Conservation (phyloP, 805 yeast genomes). For the Naumovozyma dairenensis region DNA sequence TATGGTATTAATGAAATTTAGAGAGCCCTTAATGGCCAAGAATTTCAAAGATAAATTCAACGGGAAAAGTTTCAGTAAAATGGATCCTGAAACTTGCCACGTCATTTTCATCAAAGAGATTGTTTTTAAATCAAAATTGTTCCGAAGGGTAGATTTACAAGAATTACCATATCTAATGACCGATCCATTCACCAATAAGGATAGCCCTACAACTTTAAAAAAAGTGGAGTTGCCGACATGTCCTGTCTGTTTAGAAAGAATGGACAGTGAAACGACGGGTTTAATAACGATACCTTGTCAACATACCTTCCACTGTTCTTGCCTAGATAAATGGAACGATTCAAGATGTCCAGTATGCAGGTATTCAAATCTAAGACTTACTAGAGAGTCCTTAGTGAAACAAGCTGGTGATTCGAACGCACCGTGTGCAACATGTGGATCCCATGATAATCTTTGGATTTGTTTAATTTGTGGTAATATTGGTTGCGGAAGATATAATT, state of each 20-base stretch:
- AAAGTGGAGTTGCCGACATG: constrained; percentile 73
- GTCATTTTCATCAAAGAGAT: constrained; percentile 61
- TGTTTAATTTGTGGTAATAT: constrained; percentile 83
- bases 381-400: constrained; percentile 19
- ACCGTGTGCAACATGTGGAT: constrained; percentile 49
- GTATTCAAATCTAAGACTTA: constrained; percentile 43
- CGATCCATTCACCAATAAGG: constrained; percentile 55
- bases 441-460: constrained; percentile 65
- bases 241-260: constrained; percentile 83
- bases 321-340: constrained; percentile 81
- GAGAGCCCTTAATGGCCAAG: constrained; percentile 44
- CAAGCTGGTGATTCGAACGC: constrained; percentile 20
- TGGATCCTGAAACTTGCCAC: constrained; percentile 84
- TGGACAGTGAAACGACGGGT: constrained; percentile 76
- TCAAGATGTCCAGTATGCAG: constrained; percentile 89
- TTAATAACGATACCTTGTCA: constrained; percentile 82
- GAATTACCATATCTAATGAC: constrained; percentile 58
- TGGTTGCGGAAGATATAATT: constrained; percentile 86
- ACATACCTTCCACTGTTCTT: constrained; percentile 86
- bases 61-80: constrained; percentile 68
- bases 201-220: constrained; percentile 17
- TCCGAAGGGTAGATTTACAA: constrained; percentile 5
- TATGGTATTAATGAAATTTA: constrained; percentile 70
- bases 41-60: constrained; percentile 56
- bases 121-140: constrained; percentile 28